phyloP scores from a whole-genome alignment of 192 early-diverging fungal genomes.

The Linnemannia zychae region DNA sequence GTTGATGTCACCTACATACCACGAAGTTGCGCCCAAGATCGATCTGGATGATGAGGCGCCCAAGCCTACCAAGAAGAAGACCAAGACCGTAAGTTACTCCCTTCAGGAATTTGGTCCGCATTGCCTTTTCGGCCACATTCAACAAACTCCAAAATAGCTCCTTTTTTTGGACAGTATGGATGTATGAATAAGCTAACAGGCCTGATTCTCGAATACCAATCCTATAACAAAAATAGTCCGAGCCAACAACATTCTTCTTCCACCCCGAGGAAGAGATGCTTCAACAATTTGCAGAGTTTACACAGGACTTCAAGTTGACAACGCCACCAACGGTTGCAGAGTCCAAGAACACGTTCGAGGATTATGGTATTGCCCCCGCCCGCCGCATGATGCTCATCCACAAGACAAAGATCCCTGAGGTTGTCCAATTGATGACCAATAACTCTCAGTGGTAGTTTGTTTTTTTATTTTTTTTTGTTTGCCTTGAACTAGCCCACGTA shows the following conservation, averaged over 20 bases:
- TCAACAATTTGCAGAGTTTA: conserved; percentile 77
- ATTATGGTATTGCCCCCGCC: conserved; percentile 85
- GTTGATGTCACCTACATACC: conserved; percentile 85
- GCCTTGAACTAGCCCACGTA: background rate
- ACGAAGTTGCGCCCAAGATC: conserved; percentile 74
- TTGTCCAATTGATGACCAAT: conserved; percentile 63
- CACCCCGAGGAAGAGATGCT: conserved; percentile 96
- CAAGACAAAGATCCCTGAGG: conserved; percentile 64
- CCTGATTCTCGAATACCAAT: background rate
- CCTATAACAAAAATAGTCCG: conserved; percentile 28
- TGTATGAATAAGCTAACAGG: no score
- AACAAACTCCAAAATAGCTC: background rate
- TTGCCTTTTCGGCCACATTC: no score
- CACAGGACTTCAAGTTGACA: conserved; percentile 88
- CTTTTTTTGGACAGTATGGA: no score
- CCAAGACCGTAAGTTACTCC: conserved; percentile 47
- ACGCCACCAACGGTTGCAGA: conserved; percentile 77
- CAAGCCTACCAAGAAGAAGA: conserved; percentile 55
- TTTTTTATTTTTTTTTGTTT: no score
- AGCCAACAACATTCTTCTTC: conserved; percentile 75
- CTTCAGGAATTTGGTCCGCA: background rate
- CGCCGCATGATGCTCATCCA: conserved; percentile 76
- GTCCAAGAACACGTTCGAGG: conserved; percentile 83
- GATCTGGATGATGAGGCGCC: conserved; percentile 69
- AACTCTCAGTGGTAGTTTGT: conserved; percentile 52